A percentile compares a stretch with the other conserved stretches of the same genome.
These are phyloP conservation scores for Fusarium circinatum DNA, from an alignment of 2,329 filamentous ascomycete species.

Conservation along the genomic window DNA sequence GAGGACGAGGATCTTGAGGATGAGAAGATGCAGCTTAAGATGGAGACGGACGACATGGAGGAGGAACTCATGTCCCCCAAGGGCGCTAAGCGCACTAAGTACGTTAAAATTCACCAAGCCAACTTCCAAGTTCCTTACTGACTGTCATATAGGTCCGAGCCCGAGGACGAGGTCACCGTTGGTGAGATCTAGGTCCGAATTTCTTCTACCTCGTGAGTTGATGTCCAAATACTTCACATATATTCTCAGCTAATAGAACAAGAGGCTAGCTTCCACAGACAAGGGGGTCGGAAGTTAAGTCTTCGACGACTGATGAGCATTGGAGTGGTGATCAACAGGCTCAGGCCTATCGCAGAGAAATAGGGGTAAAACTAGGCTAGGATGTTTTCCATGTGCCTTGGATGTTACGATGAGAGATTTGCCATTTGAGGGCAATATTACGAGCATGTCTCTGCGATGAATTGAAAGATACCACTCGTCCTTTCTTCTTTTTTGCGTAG, in stretches of 20 bases:
- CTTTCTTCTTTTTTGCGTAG: background rate
- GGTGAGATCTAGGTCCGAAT: slow-evolving; percentile 11
- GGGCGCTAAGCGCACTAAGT: slow-evolving; percentile 45
- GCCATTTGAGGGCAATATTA: slow-evolving; percentile 28
- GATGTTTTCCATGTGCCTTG: slow-evolving; percentile 15
- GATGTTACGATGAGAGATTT: slow-evolving; percentile 10
- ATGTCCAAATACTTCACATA: background rate
- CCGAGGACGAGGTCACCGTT: slow-evolving; percentile 7
- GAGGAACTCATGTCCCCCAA: slow-evolving; percentile 4
- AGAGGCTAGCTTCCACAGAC: background rate
- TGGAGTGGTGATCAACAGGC: background rate
- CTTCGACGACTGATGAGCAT: background rate
- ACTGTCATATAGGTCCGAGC: slow-evolving; percentile 28
- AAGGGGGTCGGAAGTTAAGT: background rate
- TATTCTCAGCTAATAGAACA: background rate
- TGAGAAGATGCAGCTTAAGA: slow-evolving; percentile 42
- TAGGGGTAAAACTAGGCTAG: slow-evolving; percentile 15
- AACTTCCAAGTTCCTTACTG: background rate
- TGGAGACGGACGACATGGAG: slow-evolving; percentile 34
- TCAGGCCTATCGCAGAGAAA: slow-evolving; percentile 19
- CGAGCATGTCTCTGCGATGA: slow-evolving; percentile 27
- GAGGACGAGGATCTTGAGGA: slow-evolving; percentile 43
- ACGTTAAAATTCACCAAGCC: background rate
- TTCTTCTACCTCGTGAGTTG: background rate
- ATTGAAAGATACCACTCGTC: slow-evolving; percentile 6